Evolutionary conservation across 495 filamentous ascomycete species (phyloP), one percentile per base, ranked within the genome.

Genomic region (Talaromyces stipitatus): DNA sequence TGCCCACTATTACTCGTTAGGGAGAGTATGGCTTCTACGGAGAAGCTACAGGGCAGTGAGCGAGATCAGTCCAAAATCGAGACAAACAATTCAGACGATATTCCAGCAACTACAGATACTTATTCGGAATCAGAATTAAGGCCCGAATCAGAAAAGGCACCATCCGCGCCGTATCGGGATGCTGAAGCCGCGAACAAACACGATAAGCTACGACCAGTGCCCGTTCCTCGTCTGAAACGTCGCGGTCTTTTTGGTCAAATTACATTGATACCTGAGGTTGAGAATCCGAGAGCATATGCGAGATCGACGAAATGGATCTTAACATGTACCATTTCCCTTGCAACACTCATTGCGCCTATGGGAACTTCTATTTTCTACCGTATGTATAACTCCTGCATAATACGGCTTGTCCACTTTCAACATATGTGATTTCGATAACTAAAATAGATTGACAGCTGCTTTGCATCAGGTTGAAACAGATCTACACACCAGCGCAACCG

Each of bases 301-400:
- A 22, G 36, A 4, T 67, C 67, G 14, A 82, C 76, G 18, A 92
- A 92, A 79, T 90, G 88, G 85, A 72, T 78, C 23, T 82, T 92
- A 59, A 92, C 89, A 0, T 67, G 80, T 48, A 69, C 87, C 51
- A 75, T 92, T 26, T 83, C 87, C 14, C 60, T 86, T 12, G 85
- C 85, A 0, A 87, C 78, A 1, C 79, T 80, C 10, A 84, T 79
- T 1, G 86, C 85, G n/a, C 89, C 89, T 0, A 80, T 91, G 72
- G 89, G 89, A 0, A 87, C 83, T n/a, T 74, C 83, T 4, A 86
- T 92, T 47, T 78, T 92, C 24, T 80, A 85, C 54, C 88, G 86
- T 87, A 66, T 74, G 84, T 46, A 10, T n/a, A 10, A 5, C 8
- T 22, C 51, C 23, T 23, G 5, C 43, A 10, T 6, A 9, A 33